Conservation (phyloP, 2,329 filamentous ascomycete species). For the Phaeosphaeriaceae sp. region DNA sequence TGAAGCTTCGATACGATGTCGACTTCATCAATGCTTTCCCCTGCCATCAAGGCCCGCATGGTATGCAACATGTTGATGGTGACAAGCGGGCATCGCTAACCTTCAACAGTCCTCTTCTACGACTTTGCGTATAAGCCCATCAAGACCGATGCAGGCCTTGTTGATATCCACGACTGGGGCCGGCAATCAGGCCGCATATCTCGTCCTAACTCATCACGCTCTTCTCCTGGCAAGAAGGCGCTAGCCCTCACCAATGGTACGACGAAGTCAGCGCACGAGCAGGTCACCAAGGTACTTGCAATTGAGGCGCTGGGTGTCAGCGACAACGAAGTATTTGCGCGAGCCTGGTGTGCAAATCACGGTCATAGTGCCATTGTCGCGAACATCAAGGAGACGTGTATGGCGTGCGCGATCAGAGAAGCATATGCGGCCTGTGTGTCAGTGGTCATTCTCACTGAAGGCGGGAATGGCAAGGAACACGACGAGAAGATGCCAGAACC, state of each 20-base stretch:
- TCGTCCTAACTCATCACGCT: constrained; percentile 38
- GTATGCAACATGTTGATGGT: constrained; percentile 23
- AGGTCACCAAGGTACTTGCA: constrained; percentile 70
- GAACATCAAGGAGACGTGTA: constrained; percentile 72
- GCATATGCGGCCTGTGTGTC: constrained; percentile 76
- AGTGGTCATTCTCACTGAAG: constrained; percentile 69
- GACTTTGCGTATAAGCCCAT: constrained; percentile 70
- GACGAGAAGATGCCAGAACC: constrained; percentile 42
- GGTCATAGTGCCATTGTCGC: constrained; percentile 75
- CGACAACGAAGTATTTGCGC: constrained; percentile 78
- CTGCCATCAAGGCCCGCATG: constrained; percentile 51
- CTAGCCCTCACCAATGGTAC: constrained; percentile 29
- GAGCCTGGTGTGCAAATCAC: constrained; percentile 80
- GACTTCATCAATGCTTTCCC: constrained; percentile 52
- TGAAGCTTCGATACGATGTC: constrained; percentile 50
- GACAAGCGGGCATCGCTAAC: constrained; percentile 12
- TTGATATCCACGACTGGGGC: constrained; percentile 72
- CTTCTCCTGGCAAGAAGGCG: constrained; percentile 41
- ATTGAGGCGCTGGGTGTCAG: constrained; percentile 75
- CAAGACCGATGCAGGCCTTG: constrained; percentile 67
- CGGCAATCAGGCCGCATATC: constrained; percentile 39
- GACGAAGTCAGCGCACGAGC: constrained; percentile 36
- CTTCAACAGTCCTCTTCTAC: constrained; percentile 66
- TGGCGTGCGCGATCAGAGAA: constrained; percentile 76
- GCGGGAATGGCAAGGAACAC: constrained; percentile 54